A percentile compares a stretch with the other conserved stretches of the same genome.
phyloP scores from a whole-genome alignment of 441 rosid species.

The Theobroma grandiflorum region DNA sequence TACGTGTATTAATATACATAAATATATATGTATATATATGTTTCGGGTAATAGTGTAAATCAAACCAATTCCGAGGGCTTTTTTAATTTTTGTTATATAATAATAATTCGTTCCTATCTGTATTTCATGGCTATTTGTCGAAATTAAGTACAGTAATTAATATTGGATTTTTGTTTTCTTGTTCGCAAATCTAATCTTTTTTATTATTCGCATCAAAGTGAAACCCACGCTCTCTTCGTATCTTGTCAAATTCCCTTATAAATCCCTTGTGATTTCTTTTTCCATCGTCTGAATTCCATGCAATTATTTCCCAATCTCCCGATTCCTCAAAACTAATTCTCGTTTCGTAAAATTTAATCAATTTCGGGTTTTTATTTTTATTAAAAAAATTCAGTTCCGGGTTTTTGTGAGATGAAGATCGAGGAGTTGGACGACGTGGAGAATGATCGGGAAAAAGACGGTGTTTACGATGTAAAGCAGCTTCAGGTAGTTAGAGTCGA shows the following conservation, averaged over 20 bases:
- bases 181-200: neutral
- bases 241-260: neutral
- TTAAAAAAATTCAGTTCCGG: neutral
- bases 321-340: neutral
- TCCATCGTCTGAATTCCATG: neutral
- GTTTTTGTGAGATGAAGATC: conserved; percentile 52
- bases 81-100: neutral
- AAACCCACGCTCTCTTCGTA: conserved; percentile 17
- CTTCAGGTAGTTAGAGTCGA: conserved; percentile 43
- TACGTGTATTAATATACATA: neutral
- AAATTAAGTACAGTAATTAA: neutral
- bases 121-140: neutral
- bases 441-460: conserved; percentile 33
- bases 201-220: conserved; percentile 16
- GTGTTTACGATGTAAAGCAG: conserved; percentile 30
- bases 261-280: neutral
- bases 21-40: neutral
- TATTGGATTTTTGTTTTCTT: neutral
- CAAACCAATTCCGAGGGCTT: neutral
- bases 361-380: neutral
- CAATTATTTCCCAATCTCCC: neutral
- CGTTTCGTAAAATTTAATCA: neutral
- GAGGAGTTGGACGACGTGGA: conserved; percentile 55
- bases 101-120: neutral
- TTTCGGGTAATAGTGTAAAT: neutral